These are phyloP conservation scores for Paraurostyla sp. DNA, from an alignment of 73 alveolate genomes.

Conservation along the genomic window DNA sequence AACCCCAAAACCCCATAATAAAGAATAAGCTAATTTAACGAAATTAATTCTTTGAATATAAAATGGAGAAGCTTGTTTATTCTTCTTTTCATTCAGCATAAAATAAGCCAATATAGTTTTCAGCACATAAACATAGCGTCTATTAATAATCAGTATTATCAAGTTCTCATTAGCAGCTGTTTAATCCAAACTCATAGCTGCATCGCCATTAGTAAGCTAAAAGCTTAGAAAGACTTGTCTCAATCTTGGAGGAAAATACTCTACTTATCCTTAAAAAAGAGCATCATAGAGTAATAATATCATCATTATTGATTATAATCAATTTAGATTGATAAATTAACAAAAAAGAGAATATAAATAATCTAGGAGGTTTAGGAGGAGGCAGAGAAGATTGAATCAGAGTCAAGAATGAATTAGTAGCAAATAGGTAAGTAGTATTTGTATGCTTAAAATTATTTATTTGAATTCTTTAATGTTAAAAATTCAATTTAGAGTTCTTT, in stretches of 20 bases:
- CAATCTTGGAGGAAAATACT: conserved; percentile 12
- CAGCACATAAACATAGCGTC: not conserved
- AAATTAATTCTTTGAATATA: not conserved
- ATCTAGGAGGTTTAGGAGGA: not conserved
- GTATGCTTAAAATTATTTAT: not conserved
- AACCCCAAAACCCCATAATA: conserved; percentile 17
- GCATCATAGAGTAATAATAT: not conserved
- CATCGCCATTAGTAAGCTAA: not conserved
- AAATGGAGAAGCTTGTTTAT: conserved; percentile 5
- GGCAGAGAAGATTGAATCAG: not conserved
- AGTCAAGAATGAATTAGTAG: not conserved
- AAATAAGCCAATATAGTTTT: not conserved
- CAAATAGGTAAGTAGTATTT: not conserved
- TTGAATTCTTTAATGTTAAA: too few species aligned
- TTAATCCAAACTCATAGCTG: not conserved
- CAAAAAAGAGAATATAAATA: not conserved
- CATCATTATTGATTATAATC: not conserved
- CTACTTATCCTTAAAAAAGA: not conserved
- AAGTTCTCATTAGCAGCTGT: not conserved
- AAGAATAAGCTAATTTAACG: conserved; percentile 6
- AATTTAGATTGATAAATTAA: conserved; percentile 1
- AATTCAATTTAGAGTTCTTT: conserved; percentile 17
- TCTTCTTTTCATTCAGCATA: conserved; percentile 9
- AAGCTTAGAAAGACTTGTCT: conserved; percentile 10
- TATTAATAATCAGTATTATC: not conserved